phyloP scores from a whole-genome alignment of 768 basidiomycete genomes.

The Lanmaoa pseudosensibilis region DNA sequence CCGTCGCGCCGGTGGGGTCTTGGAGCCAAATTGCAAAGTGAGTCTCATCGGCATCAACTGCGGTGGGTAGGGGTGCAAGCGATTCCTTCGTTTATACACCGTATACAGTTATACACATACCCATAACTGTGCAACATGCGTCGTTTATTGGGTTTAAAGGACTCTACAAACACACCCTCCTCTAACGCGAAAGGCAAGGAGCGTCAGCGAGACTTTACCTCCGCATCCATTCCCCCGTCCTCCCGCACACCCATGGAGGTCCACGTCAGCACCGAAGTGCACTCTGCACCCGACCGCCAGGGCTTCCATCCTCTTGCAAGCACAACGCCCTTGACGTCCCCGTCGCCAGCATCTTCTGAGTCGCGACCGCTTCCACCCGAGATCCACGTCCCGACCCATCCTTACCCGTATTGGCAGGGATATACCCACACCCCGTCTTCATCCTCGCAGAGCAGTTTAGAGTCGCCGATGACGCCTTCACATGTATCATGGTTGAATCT shows the following conservation, averaged over 20 bases:
- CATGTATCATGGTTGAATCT: constrained; percentile 40
- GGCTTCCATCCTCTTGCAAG: constrained; percentile 21
- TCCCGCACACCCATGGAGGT: constrained; percentile 23
- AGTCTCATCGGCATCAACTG: constrained; percentile 14
- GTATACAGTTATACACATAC: constrained; percentile 11
- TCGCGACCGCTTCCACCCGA: constrained; percentile 30
- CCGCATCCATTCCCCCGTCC: constrained; percentile 1
- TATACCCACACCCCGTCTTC: constrained; percentile 29
- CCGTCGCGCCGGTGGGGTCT: background rate
- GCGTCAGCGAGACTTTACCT: constrained; percentile 16
- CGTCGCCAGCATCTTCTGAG: constrained; percentile 23
- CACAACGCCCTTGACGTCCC: constrained; percentile 15
- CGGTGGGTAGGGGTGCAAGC: constrained; percentile 16
- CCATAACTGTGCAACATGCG: constrained; percentile 27
- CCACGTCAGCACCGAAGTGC: constrained; percentile 31
- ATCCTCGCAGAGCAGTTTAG: constrained; percentile 32
- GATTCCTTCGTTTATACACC: constrained; percentile 17
- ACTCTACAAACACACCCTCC: constrained; percentile 11
- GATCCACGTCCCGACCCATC: constrained; percentile 33
- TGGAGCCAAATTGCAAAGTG: constrained; percentile 9
- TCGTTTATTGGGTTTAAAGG: constrained; percentile 32
- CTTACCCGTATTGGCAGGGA: constrained; percentile 38
- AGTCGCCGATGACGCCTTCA: constrained; percentile 38
- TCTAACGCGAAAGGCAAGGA: constrained; percentile 27
- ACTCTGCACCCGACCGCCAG: constrained; percentile 19